phyloP scores from a whole-genome alignment of 2,329 filamentous ascomycete species.

The Leptodontidium sp. region DNA sequence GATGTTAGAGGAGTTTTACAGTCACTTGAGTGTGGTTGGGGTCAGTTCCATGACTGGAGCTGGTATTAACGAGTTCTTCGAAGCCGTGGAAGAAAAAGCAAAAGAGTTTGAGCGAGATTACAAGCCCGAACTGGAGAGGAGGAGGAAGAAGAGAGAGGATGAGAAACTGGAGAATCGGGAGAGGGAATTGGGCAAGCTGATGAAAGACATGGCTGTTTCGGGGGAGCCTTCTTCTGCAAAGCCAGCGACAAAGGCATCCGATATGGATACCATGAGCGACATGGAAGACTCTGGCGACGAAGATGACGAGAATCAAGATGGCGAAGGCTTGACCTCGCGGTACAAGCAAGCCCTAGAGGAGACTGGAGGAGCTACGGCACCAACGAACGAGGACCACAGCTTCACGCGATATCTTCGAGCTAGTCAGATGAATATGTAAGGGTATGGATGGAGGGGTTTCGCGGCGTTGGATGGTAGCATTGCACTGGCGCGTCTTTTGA shows the following conservation, averaged over 20 bases:
- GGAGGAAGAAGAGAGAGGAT: slow-evolving; percentile 77
- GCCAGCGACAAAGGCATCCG: slow-evolving; percentile 42
- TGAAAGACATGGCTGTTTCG: slow-evolving; percentile 85
- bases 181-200: slow-evolving; percentile 87
- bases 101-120: slow-evolving; percentile 92
- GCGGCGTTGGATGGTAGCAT: slow-evolving; percentile 42
- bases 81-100: slow-evolving; percentile 85
- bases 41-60: slow-evolving; percentile 93
- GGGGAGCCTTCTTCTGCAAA: slow-evolving; percentile 49
- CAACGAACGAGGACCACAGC: slow-evolving; percentile 45
- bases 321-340: slow-evolving; percentile 72
- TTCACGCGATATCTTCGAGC: slow-evolving; percentile 47
- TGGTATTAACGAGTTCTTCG: slow-evolving; percentile 93
- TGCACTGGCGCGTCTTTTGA: slow-evolving; percentile 43
- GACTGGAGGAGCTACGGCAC: slow-evolving; percentile 46
- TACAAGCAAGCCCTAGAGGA: slow-evolving; percentile 80
- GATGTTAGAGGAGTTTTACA: slow-evolving; percentile 97
- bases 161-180: slow-evolving; percentile 76
- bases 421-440: slow-evolving; percentile 46
- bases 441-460: slow-evolving; percentile 18
- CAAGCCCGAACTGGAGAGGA: slow-evolving; percentile 85
- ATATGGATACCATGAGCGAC: slow-evolving; percentile 49
- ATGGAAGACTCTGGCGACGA: slow-evolving; percentile 61
- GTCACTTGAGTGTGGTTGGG: slow-evolving; percentile 89
- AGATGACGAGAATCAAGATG: slow-evolving; percentile 65